Evolutionary conservation across 371 early-diverging fungal species (phyloP), one percentile per base, ranked within the genome.

Genomic region (Actinomortierella wolfii): DNA sequence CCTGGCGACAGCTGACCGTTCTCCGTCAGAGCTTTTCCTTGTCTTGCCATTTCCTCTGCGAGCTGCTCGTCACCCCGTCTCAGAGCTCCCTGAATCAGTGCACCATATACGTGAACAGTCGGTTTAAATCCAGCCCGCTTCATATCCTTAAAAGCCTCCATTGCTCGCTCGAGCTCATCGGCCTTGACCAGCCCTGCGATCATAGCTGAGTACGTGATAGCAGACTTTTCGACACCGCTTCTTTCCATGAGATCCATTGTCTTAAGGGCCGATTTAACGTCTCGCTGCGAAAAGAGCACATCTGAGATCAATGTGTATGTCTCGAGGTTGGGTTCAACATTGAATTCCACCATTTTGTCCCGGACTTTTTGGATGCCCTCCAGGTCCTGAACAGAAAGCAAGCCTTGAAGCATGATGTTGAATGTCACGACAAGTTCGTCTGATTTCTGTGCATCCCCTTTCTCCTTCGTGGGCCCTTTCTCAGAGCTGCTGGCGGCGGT

Each of bases 51-150:
- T 24, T 66, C 50, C 57, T 71, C 73, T 17, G 73, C 73, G 18
- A 66, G 45, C 0, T 26, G n/a, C 15, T 49, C 40, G 23, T 65
- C 46, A 0, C 62, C 61, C 1, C 21, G 41, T 45, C 58, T 58
- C 40, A 71, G 45, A 1, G 73, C 73, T 0, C 73, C 66, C 26
- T 71, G 73, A 51, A 71, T 71, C 62, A 71, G 29, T 18, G 73
- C 61, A 7, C 73, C 73, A 51, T 59, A 71, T 0, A 50, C 54
- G 17, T 71, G 63, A 39, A 71, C 61, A 1, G 73, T 51, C 14
- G 73, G 73, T 25, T 8, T 20, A 26, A 51, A 28, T 3, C 56
- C 63, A 1, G 56, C 59, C 23, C 41, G 34, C 20, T 62, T 41
- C 73, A 71, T 71, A 56, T 58, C 62, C 28, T 59, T 44, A 43